phyloP scores from a whole-genome alignment of 257 asterid genomes.

The Striga asiatica region DNA sequence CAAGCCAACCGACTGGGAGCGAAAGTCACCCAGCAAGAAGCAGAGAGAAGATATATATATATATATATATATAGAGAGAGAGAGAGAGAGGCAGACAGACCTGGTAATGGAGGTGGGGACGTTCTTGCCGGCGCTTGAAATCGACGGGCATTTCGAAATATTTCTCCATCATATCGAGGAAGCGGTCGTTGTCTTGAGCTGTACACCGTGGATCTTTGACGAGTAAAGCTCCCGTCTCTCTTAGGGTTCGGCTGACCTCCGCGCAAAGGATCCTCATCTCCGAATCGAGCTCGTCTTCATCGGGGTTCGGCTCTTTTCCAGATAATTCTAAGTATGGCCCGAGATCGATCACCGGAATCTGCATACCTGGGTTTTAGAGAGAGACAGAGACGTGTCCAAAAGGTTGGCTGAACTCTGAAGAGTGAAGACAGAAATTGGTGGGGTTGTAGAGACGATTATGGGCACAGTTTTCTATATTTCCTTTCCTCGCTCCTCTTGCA shows the following conservation, averaged over 20 bases:
- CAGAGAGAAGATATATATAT: too few species aligned
- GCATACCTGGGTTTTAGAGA: constrained; percentile 26
- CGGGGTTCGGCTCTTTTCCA: constrained; percentile 9
- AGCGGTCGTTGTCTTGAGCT: constrained; percentile 64
- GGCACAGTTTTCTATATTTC: too few species aligned
- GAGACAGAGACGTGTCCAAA: background rate
- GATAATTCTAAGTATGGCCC: constrained; percentile 44
- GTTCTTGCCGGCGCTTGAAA: constrained; percentile 80
- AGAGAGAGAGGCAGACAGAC: constrained; percentile 21
- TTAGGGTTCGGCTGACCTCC: constrained; percentile 84
- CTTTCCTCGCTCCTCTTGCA: too few species aligned
- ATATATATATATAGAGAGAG: too few species aligned
- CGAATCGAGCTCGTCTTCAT: constrained; percentile 25
- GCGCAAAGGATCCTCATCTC: constrained; percentile 41
- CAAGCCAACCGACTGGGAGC: constrained; percentile 6
- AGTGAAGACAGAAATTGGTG: too few species aligned
- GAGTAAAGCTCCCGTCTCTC: constrained; percentile 82
- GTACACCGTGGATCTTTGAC: constrained; percentile 93
- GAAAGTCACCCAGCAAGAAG: too few species aligned
- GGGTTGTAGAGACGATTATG: too few species aligned
- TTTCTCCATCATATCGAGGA: constrained; percentile 89
- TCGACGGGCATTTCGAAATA: constrained; percentile 71
- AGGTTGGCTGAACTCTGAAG: too few species aligned
- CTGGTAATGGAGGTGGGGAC: constrained; percentile 93
- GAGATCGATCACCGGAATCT: constrained; percentile 77